phyloP scores from a whole-genome alignment of 352 stramenopile genomes.

The Phytophthora podocarpi region DNA sequence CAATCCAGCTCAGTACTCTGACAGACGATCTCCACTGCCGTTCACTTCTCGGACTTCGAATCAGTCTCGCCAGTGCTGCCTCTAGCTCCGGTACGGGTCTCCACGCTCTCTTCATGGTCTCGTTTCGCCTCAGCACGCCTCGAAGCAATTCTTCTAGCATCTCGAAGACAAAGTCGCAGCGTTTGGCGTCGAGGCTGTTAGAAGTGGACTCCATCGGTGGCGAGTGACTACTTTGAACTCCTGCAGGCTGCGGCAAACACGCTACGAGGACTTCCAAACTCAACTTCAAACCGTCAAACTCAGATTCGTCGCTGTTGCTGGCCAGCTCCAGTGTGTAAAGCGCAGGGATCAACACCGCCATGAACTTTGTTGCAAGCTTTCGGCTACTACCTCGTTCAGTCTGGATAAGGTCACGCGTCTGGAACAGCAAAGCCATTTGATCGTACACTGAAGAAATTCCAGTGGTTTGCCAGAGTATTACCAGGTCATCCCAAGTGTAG shows the following conservation, averaged over 20 bases:
- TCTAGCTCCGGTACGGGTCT: slow-evolving; percentile 38
- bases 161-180: slow-evolving; percentile 16
- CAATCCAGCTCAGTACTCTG: slow-evolving; percentile 48
- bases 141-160: slow-evolving; percentile 53
- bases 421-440: slow-evolving; percentile 19
- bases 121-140: slow-evolving; percentile 22
- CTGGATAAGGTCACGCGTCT: neutral
- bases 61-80: slow-evolving; percentile 39
- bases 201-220: neutral
- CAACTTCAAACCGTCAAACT: slow-evolving; percentile 28
- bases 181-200: neutral
- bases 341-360: slow-evolving; percentile 21
- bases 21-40: slow-evolving; percentile 47
- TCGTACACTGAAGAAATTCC: neutral
- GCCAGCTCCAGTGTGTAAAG: slow-evolving; percentile 19
- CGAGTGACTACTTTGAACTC: neutral
- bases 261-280: slow-evolving; percentile 35
- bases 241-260: slow-evolving; percentile 30
- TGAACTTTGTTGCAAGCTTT: slow-evolving; percentile 14
- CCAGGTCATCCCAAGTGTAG: slow-evolving; percentile 21
- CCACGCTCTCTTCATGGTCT: slow-evolving; percentile 27
- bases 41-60: slow-evolving; percentile 39
- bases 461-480: slow-evolving; percentile 10
- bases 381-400: neutral
- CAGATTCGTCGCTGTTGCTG: neutral